phyloP scores from a whole-genome alignment of 768 basidiomycete species.

The Trametes meyenii region DNA sequence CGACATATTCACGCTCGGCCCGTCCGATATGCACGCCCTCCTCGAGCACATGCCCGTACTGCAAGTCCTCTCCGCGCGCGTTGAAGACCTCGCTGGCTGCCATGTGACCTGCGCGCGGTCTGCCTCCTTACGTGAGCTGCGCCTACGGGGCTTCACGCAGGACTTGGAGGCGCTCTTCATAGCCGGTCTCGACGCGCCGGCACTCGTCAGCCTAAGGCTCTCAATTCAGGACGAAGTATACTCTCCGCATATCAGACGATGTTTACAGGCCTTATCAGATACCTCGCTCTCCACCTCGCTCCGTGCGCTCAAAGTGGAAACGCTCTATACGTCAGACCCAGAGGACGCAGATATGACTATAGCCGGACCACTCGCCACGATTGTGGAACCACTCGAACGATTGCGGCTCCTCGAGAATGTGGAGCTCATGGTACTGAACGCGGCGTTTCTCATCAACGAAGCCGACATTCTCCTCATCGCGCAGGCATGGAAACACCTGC shows the following conservation, averaged over 20 bases:
- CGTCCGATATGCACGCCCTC: not conserved
- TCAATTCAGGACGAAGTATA: not conserved
- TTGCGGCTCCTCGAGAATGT: constrained; percentile 3
- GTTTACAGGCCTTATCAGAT: not conserved
- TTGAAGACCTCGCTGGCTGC: not conserved
- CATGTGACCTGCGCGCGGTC: not conserved
- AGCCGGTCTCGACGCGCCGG: constrained; percentile 1
- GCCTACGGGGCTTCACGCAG: not conserved
- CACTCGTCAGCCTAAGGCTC: not conserved
- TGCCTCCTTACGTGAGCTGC: not conserved
- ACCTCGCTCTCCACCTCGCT: not conserved
- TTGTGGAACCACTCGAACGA: not conserved
- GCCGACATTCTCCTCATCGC: constrained; percentile 8
- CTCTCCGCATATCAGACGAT: not conserved
- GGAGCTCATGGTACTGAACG: not conserved
- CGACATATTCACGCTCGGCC: not conserved
- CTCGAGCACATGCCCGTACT: constrained; percentile 1
- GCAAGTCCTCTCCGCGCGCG: not conserved
- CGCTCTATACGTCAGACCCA: not conserved
- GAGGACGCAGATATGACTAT: too few species aligned
- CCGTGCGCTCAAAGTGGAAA: not conserved
- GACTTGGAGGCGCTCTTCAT: constrained; percentile 4
- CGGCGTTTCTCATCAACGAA: not conserved
- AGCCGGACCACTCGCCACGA: not conserved
- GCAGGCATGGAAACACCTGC: constrained; percentile 5